Base-by-base conservation (phyloP, 2,329 filamentous ascomycete genomes). In the Epichloe uncinata region DNA sequence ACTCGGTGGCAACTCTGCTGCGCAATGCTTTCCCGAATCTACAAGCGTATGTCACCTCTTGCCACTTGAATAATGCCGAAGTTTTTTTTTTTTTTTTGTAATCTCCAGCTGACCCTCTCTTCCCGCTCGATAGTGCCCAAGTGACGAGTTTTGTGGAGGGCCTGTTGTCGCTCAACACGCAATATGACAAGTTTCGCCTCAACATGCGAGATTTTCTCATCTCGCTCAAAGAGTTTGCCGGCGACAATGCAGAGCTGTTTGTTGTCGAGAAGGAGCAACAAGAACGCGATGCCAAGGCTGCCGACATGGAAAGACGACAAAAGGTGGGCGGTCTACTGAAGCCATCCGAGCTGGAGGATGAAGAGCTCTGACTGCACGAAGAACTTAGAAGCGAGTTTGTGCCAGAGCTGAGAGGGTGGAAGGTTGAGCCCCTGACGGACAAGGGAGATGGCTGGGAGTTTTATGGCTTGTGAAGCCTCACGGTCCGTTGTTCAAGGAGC, bases 121-220 rank as follows among this genome's bases (percentile, higher is more conserved):
- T 18, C 16, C 9, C 26, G 22, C 30, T 8, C 9, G 37, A 3
- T 61, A 95, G 85, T 58, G 75, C 78, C 20, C 93, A 98, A 79
- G 93, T 97, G 59, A 80, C 84, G 56, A 78, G 79, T 50, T 98
- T 98, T 66, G 90, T 97, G 47, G 82, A 94, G 59, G 87, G 87
- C 11, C 72, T 98, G 11, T 96, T 98, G 67, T 79, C 83, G 6
- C 78, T 87, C 57, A 97, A 95, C 66, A 86, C 85, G 50, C 86
- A 95, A 61, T 82, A 94, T 56, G 86, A 87, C 63, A 89, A 89
- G 66, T 98, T 98, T 82, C 95, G 95, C 66, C 81, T 95, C 50
- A 89, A 94, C 61, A 74, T 98, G 48, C 88, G 93, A 57, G 93
- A 98, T 69, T 98, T 98, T 79, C 73, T 98, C 58, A 95, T 98